Evolutionary conservation across 352 stramenopile species (phyloP).

Genomic region (Globisporangium lucens): DNA sequence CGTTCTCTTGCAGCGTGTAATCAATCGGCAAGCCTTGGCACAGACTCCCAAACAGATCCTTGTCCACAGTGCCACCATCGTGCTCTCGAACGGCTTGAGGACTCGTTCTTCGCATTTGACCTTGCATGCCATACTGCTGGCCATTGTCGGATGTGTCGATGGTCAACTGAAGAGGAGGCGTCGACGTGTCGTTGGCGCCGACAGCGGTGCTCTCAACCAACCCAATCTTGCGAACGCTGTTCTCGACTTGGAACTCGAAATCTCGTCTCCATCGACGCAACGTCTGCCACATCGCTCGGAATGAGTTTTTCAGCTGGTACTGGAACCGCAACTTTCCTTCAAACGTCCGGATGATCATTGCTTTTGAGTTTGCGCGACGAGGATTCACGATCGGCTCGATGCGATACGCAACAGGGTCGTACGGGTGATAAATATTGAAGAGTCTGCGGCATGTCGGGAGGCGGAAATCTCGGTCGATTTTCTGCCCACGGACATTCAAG

Average conservation of each 20-base stretch:
- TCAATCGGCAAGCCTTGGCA: slow-evolving; percentile 75
- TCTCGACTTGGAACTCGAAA: slow-evolving; percentile 74
- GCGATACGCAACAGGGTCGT: slow-evolving; percentile 93
- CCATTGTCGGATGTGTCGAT: slow-evolving; percentile 15
- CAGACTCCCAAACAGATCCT: slow-evolving; percentile 53
- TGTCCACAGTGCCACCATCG: slow-evolving; percentile 39
- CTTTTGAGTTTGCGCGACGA: slow-evolving; percentile 67
- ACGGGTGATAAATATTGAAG: slow-evolving; percentile 96
- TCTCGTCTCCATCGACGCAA: slow-evolving; percentile 70
- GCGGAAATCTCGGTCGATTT: slow-evolving; percentile 58
- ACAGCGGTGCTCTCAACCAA: slow-evolving; percentile 48
- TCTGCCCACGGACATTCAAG: slow-evolving; percentile 88
- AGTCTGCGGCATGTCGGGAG: slow-evolving; percentile 79
- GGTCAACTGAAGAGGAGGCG: background rate
- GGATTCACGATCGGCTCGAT: slow-evolving; percentile 94
- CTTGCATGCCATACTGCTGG: slow-evolving; percentile 10
- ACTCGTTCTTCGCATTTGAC: background rate
- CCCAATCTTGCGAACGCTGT: slow-evolving; percentile 62
- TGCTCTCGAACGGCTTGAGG: slow-evolving; percentile 20
- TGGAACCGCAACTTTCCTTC: slow-evolving; percentile 81
- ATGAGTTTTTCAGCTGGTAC: slow-evolving; percentile 84
- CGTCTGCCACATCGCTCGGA: slow-evolving; percentile 74
- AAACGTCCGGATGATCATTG: slow-evolving; percentile 82
- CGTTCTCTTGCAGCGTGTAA: slow-evolving; percentile 92
- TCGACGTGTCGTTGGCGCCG: background rate